These are phyloP conservation scores for Globisporangium yorkense DNA, from an alignment of 352 stramenopile genomes.

Conservation along the genomic window DNA sequence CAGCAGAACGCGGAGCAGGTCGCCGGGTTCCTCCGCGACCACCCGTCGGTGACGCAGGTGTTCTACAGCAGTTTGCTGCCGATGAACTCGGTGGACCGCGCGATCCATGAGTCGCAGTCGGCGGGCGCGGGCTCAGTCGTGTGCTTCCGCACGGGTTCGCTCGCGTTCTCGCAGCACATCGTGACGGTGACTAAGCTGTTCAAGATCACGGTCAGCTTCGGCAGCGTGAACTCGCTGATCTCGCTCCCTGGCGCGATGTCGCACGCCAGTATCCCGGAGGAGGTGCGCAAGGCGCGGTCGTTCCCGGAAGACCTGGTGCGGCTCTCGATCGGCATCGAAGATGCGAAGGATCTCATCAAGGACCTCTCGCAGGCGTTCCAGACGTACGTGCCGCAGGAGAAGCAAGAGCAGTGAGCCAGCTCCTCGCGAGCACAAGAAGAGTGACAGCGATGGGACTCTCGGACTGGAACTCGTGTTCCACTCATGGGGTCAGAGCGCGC, in stretches of 20 bases:
- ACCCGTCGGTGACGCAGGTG: constrained; percentile 80
- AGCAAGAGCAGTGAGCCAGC: constrained; percentile 8
- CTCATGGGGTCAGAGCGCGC: constrained; percentile 18
- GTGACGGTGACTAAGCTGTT: constrained; percentile 92
- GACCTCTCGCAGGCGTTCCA: constrained; percentile 90
- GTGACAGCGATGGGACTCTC: constrained; percentile 13
- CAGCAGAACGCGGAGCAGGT: constrained; percentile 89
- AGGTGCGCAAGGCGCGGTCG: constrained; percentile 85
- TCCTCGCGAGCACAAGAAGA: background rate
- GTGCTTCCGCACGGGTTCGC: constrained; percentile 84
- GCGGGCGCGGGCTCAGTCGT: constrained; percentile 85
- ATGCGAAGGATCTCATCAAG: constrained; percentile 91
- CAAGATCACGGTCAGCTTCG: constrained; percentile 93
- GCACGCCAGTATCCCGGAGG: constrained; percentile 91
- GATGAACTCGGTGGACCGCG: constrained; percentile 46
- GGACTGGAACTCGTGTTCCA: constrained; percentile 2
- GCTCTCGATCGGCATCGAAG: constrained; percentile 94
- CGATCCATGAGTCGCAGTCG: constrained; percentile 85
- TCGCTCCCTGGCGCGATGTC: constrained; percentile 93
- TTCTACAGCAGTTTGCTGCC: constrained; percentile 90
- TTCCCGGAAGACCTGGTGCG: constrained; percentile 94
- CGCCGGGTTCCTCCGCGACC: constrained; percentile 84
- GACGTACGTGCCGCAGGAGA: constrained; percentile 43
- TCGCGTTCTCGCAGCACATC: constrained; percentile 86
- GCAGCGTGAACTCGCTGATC: constrained; percentile 91